These are phyloP conservation scores for Moesziomyces globuligerus DNA, from an alignment of 1,284 basidiomycete species.

Conservation along the genomic window DNA sequence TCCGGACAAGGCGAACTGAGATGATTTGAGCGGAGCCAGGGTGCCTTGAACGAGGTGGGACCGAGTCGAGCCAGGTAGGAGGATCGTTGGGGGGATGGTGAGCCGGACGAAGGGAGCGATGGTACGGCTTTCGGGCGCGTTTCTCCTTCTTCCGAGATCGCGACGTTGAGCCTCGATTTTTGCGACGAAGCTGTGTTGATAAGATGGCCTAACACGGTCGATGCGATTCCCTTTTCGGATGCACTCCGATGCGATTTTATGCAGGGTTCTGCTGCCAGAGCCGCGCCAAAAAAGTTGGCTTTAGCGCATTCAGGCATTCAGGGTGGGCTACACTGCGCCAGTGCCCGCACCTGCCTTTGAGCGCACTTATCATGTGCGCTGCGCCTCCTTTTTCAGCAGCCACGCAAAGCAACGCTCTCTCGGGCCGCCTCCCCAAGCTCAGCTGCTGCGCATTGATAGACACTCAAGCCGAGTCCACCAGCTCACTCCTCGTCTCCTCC, in stretches of 20 bases:
- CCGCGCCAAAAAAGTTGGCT: constrained; percentile 1
- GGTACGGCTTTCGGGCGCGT: not conserved
- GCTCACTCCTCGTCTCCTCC: not conserved
- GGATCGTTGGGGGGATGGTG: not conserved
- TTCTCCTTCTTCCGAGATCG: constrained; percentile 29
- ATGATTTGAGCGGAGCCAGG: too few species aligned
- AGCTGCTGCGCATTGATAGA: too few species aligned
- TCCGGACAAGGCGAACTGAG: too few species aligned
- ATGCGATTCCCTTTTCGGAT: not conserved
- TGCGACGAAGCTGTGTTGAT: not conserved
- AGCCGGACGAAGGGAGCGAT: not conserved
- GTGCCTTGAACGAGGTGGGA: too few species aligned
- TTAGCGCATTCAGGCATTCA: not conserved
- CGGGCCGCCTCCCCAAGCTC: too few species aligned
- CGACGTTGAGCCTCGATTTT: not conserved
- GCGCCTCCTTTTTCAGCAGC: too few species aligned
- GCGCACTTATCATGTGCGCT: too few species aligned
- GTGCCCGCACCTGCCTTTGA: too few species aligned
- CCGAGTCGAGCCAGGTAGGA: too few species aligned
- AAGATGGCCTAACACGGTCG: not conserved
- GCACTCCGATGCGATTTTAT: constrained; percentile 6
- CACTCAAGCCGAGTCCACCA: too few species aligned
- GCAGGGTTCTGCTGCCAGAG: constrained; percentile 25
- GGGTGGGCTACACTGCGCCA: not conserved
- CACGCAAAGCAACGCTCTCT: too few species aligned